Percentiles rank a stretch among this genome's conserved stretches.
These are phyloP conservation scores for Bidens hawaiensis DNA, from an alignment of 140 eudicot species.

Conservation along the genomic window DNA sequence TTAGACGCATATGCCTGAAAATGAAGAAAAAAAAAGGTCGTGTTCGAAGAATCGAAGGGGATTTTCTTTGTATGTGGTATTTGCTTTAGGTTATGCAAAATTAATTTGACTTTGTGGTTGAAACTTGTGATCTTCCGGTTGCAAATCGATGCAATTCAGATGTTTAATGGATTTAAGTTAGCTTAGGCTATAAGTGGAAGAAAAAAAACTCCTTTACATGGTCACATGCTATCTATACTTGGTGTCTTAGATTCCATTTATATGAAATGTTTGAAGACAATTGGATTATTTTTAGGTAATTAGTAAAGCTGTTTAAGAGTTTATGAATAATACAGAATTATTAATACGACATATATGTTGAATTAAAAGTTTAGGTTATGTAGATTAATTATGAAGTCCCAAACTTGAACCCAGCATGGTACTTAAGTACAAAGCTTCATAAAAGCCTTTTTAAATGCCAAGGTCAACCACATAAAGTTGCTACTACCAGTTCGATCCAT, in stretches of 20 bases:
- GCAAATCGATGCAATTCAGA: too few relatives aligned
- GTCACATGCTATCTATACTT: constrained; percentile 16
- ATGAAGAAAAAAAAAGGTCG: too few relatives aligned
- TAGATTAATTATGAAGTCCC: constrained; percentile 5
- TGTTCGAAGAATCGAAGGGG: too few relatives aligned
- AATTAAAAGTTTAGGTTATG: constrained; percentile 1
- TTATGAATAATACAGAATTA: background rate
- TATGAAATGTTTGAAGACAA: background rate
- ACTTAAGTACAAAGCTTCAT: background rate
- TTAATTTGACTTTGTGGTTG: too few relatives aligned
- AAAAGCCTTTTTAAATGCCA: background rate
- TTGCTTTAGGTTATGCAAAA: too few relatives aligned
- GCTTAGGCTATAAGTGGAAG: constrained; percentile 14
- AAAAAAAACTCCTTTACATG: constrained; percentile 23
- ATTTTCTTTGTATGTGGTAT: too few relatives aligned
- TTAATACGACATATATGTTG: background rate
- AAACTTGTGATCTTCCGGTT: too few relatives aligned
- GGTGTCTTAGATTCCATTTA: constrained; percentile 1
- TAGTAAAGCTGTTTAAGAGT: constrained; percentile 4
- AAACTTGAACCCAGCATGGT: background rate
- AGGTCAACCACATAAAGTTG: background rate
- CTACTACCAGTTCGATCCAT: background rate
- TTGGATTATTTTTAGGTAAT: constrained; percentile 5
- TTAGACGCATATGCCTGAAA: too few relatives aligned
- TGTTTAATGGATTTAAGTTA: too few relatives aligned